A percentile compares a stretch with the other conserved stretches of the same genome.
Conservation (phyloP, 1,284 basidiomycete species). For the Naganishia cerealis region DNA sequence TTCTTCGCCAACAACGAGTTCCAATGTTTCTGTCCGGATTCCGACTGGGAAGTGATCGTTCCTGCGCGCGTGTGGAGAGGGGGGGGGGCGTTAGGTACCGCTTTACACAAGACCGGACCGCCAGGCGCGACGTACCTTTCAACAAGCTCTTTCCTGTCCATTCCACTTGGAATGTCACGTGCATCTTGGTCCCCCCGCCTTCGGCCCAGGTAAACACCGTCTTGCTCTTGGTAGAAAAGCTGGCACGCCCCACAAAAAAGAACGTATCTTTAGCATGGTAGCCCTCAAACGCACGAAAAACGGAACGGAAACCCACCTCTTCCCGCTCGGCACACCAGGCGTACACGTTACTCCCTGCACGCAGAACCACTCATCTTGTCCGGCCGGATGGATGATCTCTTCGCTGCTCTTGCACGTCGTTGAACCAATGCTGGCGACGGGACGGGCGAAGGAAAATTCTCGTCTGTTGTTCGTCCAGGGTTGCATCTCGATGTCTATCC, state of each 20-base stretch:
- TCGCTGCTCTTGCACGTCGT: constrained; percentile 27
- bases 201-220: constrained; percentile 37
- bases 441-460: constrained; percentile 30
- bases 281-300: too few species aligned
- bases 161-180: constrained; percentile 37
- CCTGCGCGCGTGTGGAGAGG: constrained; percentile 27
- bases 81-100: not conserved
- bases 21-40: constrained; percentile 36
- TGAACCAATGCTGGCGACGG: constrained; percentile 30
- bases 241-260: too few species aligned
- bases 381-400: constrained; percentile 32
- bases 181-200: constrained; percentile 35
- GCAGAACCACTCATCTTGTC: constrained; percentile 33
- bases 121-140: constrained; percentile 29
- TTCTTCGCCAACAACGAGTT: constrained; percentile 32
- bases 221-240: constrained; percentile 35
- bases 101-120: not conserved
- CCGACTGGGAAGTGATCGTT: constrained; percentile 37
- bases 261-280: too few species aligned
- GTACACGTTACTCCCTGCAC: constrained; percentile 35
- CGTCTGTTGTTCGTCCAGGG: constrained; percentile 32
- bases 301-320: constrained; percentile 29
- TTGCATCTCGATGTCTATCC: constrained; percentile 33
- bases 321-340: constrained; percentile 38
- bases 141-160: constrained; percentile 36